Evolutionary conservation across 805 yeast genomes (phyloP), one percentile per base, ranked within the genome.

Genomic region (Metschnikowia drakensbergensis): DNA sequence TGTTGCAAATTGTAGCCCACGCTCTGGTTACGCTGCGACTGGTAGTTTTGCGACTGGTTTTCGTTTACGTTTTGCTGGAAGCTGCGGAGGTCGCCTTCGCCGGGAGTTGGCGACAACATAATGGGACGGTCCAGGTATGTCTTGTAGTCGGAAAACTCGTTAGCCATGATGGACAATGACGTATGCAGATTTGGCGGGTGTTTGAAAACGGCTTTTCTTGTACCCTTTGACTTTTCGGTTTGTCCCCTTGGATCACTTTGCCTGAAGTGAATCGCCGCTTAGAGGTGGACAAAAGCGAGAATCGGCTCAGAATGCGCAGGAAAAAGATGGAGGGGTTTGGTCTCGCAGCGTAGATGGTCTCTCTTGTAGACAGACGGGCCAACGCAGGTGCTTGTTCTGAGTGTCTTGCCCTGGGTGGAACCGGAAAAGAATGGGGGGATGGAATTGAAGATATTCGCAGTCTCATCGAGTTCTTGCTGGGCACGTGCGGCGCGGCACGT

Each of bases 1-100:
- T 73, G 75, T 56, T 73, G 76, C 57, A 73, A 64, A 56, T 73
- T 71, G 59, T 66, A 72, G 6, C 76, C 76, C 25, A 72, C 77
- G 53, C 74, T 68, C 54, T 66, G 75, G 54, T 72, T 74, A 42
- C 76, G 59, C 45, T 56, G 54, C 3, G 53, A 36, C 17, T 40
- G 52, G 50, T 33, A 51, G 35, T 41, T 50, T 10, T 31, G 37
- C 17, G 39, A 36, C 41, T 28, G 46, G 36, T 33, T 35, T n/a
- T 43, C 41, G 39, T 43, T 36, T 13, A 36, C 46, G 10, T 35
- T 43, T 10, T 36, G 41, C 41, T 35, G 46, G 41, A 35, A 43
- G 41, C 40, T 36, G 4, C 38, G 32, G 28, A 34, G 42, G 48
- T 52, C 59, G 27, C 48, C 60, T 27, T 66, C 69, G 52, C 69